These are phyloP conservation scores for Trichoderma virens DNA, from an alignment of 495 filamentous ascomycete genomes.

Conservation along the genomic window DNA sequence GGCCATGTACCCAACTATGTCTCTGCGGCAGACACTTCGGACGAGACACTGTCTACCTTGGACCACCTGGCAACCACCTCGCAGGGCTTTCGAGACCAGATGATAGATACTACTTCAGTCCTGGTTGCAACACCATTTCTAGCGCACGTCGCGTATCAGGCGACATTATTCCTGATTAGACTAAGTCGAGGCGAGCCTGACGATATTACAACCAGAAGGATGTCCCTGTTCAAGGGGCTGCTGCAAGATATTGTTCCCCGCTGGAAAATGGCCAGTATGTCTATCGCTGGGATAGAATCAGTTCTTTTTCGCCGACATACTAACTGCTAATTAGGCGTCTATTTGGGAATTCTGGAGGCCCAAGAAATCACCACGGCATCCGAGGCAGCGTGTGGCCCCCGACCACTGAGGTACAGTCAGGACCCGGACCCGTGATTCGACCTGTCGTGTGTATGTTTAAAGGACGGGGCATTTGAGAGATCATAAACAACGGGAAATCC, in stretches of 20 bases:
- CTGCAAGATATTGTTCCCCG: slow-evolving; percentile 17
- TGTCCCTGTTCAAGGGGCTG: slow-evolving; percentile 18
- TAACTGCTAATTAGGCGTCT: slow-evolving; percentile 14
- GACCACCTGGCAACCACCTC: slow-evolving; percentile 18
- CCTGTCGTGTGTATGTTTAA: too few species aligned
- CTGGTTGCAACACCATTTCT: background rate
- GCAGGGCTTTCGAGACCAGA: slow-evolving; percentile 16
- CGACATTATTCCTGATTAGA: background rate
- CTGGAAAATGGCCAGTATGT: slow-evolving; percentile 23
- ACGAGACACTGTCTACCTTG: slow-evolving; percentile 17
- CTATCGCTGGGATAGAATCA: background rate
- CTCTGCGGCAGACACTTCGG: background rate
- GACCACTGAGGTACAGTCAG: background rate
- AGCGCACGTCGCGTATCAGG: background rate
- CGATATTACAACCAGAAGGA: background rate
- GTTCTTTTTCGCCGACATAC: background rate
- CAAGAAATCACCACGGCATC: slow-evolving; percentile 12
- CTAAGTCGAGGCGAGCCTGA: background rate
- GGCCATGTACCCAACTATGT: background rate
- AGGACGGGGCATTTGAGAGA: too few species aligned
- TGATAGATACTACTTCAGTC: slow-evolving; percentile 13
- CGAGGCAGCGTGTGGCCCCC: background rate
- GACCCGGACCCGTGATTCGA: too few species aligned
- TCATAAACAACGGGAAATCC: too few species aligned
- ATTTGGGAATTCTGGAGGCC: slow-evolving; percentile 22